Evolutionary conservation across 305 asterid species (phyloP), one percentile per base, ranked within the genome.

Genomic region (Fraxinus baroniana): DNA sequence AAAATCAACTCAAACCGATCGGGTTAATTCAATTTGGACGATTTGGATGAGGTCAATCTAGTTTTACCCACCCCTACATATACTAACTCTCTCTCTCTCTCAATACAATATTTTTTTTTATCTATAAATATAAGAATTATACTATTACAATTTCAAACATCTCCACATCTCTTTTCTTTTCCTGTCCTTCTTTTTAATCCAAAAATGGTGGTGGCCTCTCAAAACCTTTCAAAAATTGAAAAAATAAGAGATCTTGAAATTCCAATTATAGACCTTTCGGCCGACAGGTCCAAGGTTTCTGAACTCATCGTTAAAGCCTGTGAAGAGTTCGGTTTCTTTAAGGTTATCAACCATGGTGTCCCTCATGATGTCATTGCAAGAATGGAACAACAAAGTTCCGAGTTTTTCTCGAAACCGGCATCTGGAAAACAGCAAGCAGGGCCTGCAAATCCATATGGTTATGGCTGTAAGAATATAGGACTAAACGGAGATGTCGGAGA

Each of bases 311-410:
- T 91, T 0, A 90, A 87, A 87, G 98, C 97, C 5, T 91, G 95
- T 36, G 92, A 91, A 77, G 87, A 91, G 26, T 91, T 81, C 33
- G 98, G 98, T 18, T 94, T 94, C 81, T 94, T 94, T 85, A 94
- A 93, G 85, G 89, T 94, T 7, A 83, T 94, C 80, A 94, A 93
- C 88, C 98, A 94, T 83, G 91, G 93, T 0, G 91, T 94, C 80
- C 87, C 94, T 1, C 84, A 80, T 60, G 86, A 83, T 68, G 86
- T 91, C 9, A 87, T 91, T 71, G 5, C 89, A 79, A 87, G 46
- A 39, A 81, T 91, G 86, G 98, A 93, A 78, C 89, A 89, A 26
- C 91, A 89, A 76, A 85, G 92, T 70, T 77, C 28, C 8, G 74
- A 78, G 4, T 94, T 94, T 55, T 94, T 94, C 84, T 79, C 91